Evolutionary conservation across 2,329 filamentous ascomycete genomes (phyloP).

Genomic region (Drechslerella dactyloides): DNA sequence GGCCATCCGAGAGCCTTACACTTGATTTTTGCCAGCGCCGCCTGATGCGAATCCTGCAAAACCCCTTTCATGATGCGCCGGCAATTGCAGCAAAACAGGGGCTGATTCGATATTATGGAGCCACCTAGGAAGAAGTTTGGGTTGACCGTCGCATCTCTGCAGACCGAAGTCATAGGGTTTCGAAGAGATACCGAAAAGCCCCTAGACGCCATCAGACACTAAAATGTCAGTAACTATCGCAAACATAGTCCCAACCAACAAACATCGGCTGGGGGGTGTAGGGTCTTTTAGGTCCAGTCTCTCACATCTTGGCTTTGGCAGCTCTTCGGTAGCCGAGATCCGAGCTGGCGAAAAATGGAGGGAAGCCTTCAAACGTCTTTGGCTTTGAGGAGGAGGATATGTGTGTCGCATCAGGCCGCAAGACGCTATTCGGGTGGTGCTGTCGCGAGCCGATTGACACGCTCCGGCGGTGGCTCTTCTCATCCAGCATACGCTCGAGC

Average conservation of each 20-base stretch:
- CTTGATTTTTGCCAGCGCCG: conserved; percentile 34
- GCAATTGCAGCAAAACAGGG: conserved; percentile 47
- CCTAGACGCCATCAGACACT: conserved; percentile 4
- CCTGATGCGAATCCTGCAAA: conserved; percentile 35
- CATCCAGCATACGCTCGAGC: conserved; percentile 37
- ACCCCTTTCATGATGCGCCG: conserved; percentile 34
- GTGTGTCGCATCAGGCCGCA: conserved; percentile 34
- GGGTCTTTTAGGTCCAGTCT: too few species aligned
- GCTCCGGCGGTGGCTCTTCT: conserved; percentile 33
- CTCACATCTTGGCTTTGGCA: conserved; percentile 43
- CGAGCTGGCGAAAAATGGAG: conserved; percentile 31
- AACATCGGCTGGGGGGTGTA: too few species aligned
- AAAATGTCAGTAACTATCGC: background rate
- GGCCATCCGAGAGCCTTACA: conserved; percentile 16
- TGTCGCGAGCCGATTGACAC: conserved; percentile 17
- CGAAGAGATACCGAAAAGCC: conserved; percentile 48
- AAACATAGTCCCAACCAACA: background rate
- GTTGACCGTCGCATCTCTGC: conserved; percentile 40
- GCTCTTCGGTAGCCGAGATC: conserved; percentile 35
- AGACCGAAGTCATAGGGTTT: conserved; percentile 45
- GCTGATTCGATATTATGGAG: conserved; percentile 45
- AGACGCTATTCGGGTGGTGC: conserved; percentile 13
- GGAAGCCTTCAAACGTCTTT: conserved; percentile 48
- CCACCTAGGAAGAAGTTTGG: conserved; percentile 43
- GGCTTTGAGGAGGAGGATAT: conserved; percentile 25